Evolutionary conservation across 2,329 filamentous ascomycete genomes (phyloP).

Genomic region (Amauroascus verrucosus): DNA sequence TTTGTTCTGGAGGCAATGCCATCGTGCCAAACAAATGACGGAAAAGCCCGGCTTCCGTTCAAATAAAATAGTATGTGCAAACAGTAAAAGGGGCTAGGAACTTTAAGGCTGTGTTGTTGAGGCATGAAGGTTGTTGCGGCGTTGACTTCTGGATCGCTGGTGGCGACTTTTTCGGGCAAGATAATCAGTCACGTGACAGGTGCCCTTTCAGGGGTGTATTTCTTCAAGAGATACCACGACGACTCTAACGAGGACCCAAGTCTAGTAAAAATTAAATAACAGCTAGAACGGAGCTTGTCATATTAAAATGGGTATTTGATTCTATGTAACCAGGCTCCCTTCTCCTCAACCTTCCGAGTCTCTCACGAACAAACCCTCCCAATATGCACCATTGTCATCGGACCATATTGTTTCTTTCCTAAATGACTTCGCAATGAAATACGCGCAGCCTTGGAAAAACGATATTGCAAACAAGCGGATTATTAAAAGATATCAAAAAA

Average conservation of each 20-base stretch:
- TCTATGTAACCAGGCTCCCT: slow-evolving; percentile 15
- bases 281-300: background rate
- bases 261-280: too few relatives aligned
- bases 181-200: too few relatives aligned
- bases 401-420: slow-evolving; percentile 8
- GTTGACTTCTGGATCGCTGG: too few relatives aligned
- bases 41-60: background rate
- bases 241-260: too few relatives aligned
- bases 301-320: slow-evolving; percentile 11
- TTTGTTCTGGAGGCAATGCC: slow-evolving; percentile 41
- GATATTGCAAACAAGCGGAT: background rate
- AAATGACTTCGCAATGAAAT: slow-evolving; percentile 1
- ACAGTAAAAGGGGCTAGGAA: too few relatives aligned
- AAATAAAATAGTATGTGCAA: too few relatives aligned
- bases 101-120: too few relatives aligned
- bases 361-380: slow-evolving; percentile 3
- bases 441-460: background rate
- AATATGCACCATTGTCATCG: slow-evolving; percentile 10
- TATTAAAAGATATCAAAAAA: slow-evolving; percentile 5
- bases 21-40: slow-evolving; percentile 22
- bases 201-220: too few relatives aligned
- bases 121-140: too few relatives aligned
- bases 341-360: slow-evolving; percentile 18
- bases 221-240: background rate
- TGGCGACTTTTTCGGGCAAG: too few relatives aligned